Evolutionary conservation across 2,329 filamentous ascomycete species (phyloP).

Genomic region (Fusarium sp.): DNA sequence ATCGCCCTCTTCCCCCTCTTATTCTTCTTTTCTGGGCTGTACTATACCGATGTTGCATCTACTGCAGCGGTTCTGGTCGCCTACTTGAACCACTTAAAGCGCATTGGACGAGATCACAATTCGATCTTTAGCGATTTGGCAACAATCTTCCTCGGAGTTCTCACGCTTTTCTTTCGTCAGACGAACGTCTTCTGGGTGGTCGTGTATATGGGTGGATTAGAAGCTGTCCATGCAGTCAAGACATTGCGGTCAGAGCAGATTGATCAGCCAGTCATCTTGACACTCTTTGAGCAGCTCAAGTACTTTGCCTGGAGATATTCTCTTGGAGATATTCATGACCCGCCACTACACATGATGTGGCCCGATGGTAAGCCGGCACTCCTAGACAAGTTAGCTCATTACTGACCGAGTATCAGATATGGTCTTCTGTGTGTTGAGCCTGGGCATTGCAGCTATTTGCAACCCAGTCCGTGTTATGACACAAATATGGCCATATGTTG

Average conservation of each 20-base stretch:
- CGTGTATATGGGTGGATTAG: conserved; percentile 76
- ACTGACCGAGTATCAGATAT: conserved; percentile 59
- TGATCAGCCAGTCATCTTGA: conserved; percentile 49
- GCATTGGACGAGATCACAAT: conserved; percentile 53
- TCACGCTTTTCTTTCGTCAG: conserved; percentile 83
- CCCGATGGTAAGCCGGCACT: conserved; percentile 61
- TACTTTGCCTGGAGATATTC: conserved; percentile 60
- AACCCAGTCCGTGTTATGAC: conserved; percentile 61
- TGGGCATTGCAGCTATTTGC: conserved; percentile 68
- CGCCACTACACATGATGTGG: conserved; percentile 59
- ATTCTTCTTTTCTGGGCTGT: conserved; percentile 96
- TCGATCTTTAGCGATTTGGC: conserved; percentile 57
- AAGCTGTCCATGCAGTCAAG: conserved; percentile 66
- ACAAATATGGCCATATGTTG: conserved; percentile 69
- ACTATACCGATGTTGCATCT: conserved; percentile 93
- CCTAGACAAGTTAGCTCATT: background rate
- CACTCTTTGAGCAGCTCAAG: conserved; percentile 52
- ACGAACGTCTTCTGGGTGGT: conserved; percentile 98
- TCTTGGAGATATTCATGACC: conserved; percentile 67
- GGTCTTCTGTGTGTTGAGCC: conserved; percentile 70
- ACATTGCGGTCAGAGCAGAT: conserved; percentile 53
- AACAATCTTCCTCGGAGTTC: conserved; percentile 69
- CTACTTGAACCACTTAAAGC: conserved; percentile 69
- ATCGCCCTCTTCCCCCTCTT: conserved; percentile 87
- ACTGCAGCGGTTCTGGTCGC: conserved; percentile 79